Base-by-base conservation (phyloP, 352 stramenopile genomes). In the Pythium folliculosum region DNA sequence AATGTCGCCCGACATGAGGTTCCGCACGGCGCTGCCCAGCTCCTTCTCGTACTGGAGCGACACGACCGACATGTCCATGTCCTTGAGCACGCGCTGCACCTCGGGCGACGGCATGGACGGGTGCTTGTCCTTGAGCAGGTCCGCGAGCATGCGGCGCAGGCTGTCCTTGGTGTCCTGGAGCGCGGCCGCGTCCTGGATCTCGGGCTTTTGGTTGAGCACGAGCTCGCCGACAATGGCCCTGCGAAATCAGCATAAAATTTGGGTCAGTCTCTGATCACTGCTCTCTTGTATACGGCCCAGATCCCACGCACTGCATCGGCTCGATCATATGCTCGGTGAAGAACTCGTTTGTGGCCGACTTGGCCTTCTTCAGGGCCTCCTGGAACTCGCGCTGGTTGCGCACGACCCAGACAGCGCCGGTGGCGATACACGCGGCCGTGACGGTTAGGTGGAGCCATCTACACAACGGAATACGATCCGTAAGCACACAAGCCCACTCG, bases 1-100 rank as follows among this genome's bases (percentile, higher is more conserved):
- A 47, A 95, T 93, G 52, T 95, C 86, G 19, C 86, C 86, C 23
- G 84, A 90, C 75, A 95, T 88, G 44, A 95, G 63, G 69, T 93
- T 95, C 14, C 77, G 80, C 57, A 95, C 77, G 14, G 86, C 82
- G 38, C 73, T 80, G 30, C 63, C 72, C 25, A 94, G 66, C 61
- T 80, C 59, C 57, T 80, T 77, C 32, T 80, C 73, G 37, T 77
- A 80, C 67, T 78, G 71, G 2, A 80, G 63, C 59, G 73, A 80
- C 6, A 81, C 75, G 19, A 81, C 69, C 63, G 75, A 79, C 75
- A 81, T 81, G 64, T 80, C 73, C 73, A 80, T 80, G 32, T 73
- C 59, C 10, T 67, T 57, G n/a, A 80, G 16, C 27, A 73, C 57
- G 23, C 67, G 67, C 56, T 73, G 67, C 30, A 73, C 35, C 43